Percentiles rank a stretch among this genome's conserved stretches.
Conservation (phyloP, 2,329 filamentous ascomycete species). For the Colletotrichum orchidophilum region DNA sequence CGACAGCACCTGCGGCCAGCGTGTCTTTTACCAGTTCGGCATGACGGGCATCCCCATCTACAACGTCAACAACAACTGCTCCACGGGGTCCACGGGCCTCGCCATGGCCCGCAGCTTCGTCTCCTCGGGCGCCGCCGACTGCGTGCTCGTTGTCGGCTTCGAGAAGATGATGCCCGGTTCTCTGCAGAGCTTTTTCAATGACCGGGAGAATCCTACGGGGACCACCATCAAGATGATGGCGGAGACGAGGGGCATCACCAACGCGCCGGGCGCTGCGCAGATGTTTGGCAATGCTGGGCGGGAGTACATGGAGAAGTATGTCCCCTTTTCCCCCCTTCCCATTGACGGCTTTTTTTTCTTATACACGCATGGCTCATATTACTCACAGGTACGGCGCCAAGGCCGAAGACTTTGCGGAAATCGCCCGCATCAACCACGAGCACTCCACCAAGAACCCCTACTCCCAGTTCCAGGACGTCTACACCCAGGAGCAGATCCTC, state of each 20-base stretch:
- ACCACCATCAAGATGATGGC: slow-evolving; percentile 82
- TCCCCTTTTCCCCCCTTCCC: slow-evolving; percentile 9
- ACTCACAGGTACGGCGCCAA: slow-evolving; percentile 78
- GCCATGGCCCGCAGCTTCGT: slow-evolving; percentile 85
- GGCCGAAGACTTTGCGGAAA: slow-evolving; percentile 90
- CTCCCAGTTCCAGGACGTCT: slow-evolving; percentile 95
- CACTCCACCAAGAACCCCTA: slow-evolving; percentile 95
- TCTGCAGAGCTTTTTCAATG: slow-evolving; percentile 84
- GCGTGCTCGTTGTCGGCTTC: slow-evolving; percentile 91
- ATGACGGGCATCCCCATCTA: slow-evolving; percentile 97
- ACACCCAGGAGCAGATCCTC: slow-evolving; percentile 85
- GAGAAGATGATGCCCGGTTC: slow-evolving; percentile 98
- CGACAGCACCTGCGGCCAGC: slow-evolving; percentile 92
- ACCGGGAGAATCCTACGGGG: slow-evolving; percentile 81
- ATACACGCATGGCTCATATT: neutral
- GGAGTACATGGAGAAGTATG: slow-evolving; percentile 93
- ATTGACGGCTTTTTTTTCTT: neutral
- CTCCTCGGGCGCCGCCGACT: slow-evolving; percentile 82
- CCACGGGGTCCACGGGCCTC: slow-evolving; percentile 91
- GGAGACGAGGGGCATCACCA: slow-evolving; percentile 81
- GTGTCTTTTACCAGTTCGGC: slow-evolving; percentile 98
- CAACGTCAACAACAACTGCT: slow-evolving; percentile 99
- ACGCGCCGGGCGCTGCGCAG: slow-evolving; percentile 87
- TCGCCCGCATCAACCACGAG: slow-evolving; percentile 90
- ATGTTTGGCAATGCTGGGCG: slow-evolving; percentile 94